Conservation (phyloP, 768 basidiomycete species). For the Trametes cingulata region DNA sequence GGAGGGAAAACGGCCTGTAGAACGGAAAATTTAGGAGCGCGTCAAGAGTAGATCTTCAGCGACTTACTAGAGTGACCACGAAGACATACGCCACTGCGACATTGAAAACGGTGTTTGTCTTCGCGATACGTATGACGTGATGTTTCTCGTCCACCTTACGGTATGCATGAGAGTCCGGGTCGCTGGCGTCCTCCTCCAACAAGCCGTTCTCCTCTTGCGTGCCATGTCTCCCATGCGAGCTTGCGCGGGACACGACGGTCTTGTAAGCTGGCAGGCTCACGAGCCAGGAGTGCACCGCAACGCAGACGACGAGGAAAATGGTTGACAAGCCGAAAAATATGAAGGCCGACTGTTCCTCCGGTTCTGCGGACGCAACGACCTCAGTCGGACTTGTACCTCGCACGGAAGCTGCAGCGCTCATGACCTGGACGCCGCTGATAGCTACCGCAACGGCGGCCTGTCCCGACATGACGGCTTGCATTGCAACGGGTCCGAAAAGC, state of each 20-base stretch:
- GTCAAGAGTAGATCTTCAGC: not conserved
- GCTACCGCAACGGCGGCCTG: conserved; percentile 85
- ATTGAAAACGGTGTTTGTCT: conserved; percentile 68
- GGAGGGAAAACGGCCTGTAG: conserved; percentile 82
- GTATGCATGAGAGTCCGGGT: conserved; percentile 18
- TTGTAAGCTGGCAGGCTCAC: conserved; percentile 60
- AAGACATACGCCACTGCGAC: conserved; percentile 77
- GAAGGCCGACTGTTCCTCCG: conserved; percentile 70
- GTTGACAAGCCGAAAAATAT: conserved; percentile 75
- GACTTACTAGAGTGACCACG: conserved; percentile 71
- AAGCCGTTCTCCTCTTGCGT: conserved; percentile 18
- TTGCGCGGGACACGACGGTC: conserved; percentile 37
- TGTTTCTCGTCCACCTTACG: conserved; percentile 39
- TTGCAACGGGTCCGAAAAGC: conserved; percentile 69
- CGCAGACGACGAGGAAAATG: conserved; percentile 57
- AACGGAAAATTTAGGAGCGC: conserved; percentile 5
- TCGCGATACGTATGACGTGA: conserved; percentile 54
- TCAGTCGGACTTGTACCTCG: conserved; percentile 28
- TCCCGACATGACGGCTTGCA: conserved; percentile 79
- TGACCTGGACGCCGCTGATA: conserved; percentile 74
- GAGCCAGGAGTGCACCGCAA: conserved; percentile 59
- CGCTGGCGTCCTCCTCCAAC: conserved; percentile 35
- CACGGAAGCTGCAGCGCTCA: conserved; percentile 61
- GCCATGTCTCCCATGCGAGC: not conserved
- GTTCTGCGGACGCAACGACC: conserved; percentile 27